Base-by-base conservation (phyloP, 2,329 filamentous ascomycete species). In the Piedraia hortae region DNA sequence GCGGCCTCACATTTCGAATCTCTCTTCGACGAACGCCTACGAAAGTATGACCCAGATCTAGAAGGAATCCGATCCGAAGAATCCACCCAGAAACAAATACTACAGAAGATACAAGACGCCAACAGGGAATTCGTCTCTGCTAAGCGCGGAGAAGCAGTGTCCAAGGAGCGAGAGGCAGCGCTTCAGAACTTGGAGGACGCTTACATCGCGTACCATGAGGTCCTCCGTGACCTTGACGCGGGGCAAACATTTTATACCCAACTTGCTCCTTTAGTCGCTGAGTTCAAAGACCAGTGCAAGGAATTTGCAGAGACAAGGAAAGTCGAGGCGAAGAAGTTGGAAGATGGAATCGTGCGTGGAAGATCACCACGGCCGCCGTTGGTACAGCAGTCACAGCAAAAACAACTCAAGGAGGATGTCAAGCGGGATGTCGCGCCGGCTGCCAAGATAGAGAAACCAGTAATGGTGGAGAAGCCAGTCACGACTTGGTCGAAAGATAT, bases 211-310 rank as follows among this genome's bases (percentile, higher is more conserved):
- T 93, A 93, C 52, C 90, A 90, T 47, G 82, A 97, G 43, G 75
- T 93, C 25, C 65, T 90, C 26, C 74, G 63, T 31, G 90, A 93
- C 39, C 56, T 91, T 3, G 82, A 93, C 32, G 74, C 72, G 0
- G 85, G 77, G 1, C 58, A 82, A 23, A 91, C 85, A 42, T 97
- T 97, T 42, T 97, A 93, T 51, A 97, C 97, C 34, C 80, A 93
- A 38, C 56, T 97, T 4, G 74, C 72, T 20, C 74, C 71, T 45
- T 78, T 93, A 29, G 73, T 90, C 1, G 69, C 65, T 16, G 57
- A 68, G 6, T 93, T 91, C 42, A 58, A 78, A 10, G 82, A 91
- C 33, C 72, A 74, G 16, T 67, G 66, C 26, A 62, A 62, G 32
- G 60, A 58, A 2, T 93, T 88, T 55, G 71, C 72, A 1, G 69